Evolutionary conservation across 257 asterid species (phyloP).

Genomic region (Phtheirospermum japonicum): DNA sequence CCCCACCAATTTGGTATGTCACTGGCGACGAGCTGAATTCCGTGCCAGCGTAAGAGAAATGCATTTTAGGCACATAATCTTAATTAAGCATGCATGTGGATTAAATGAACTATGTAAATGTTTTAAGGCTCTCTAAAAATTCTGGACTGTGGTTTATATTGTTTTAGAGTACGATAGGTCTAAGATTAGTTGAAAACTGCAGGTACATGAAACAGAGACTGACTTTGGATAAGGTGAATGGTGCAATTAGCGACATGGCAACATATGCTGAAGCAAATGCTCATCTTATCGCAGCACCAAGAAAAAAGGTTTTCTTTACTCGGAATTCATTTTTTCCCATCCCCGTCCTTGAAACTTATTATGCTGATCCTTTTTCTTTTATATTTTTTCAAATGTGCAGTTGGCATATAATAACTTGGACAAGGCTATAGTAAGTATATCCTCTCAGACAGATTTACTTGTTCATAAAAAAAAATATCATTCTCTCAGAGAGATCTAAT

Average conservation of each 20-base stretch:
- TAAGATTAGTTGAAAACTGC: constrained; percentile 29
- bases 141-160: background rate
- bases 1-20: constrained; percentile 72
- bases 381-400: constrained; percentile 47
- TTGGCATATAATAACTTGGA: constrained; percentile 74
- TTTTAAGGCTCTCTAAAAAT: constrained; percentile 7
- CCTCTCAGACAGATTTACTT: constrained; percentile 18
- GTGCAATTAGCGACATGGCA: constrained; percentile 85
- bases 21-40: constrained; percentile 74
- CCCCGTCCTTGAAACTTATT: constrained; percentile 7
- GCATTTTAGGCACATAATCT: background rate
- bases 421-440: constrained; percentile 73
- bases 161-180: constrained; percentile 11
- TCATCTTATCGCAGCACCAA: constrained; percentile 82
- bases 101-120: background rate
- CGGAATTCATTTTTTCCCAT: constrained; percentile 4
- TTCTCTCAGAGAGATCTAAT: too few relatives aligned
- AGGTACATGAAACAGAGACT: constrained; percentile 98
- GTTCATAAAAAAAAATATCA: too few relatives aligned
- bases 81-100: too few relatives aligned
- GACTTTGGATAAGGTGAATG: constrained; percentile 85
- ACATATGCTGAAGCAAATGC: constrained; percentile 81
- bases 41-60: constrained; percentile 73
- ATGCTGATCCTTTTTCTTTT: constrained; percentile 32
- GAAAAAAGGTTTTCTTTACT: constrained; percentile 57